phyloP scores from a whole-genome alignment of 768 basidiomycete genomes.

The Hypsizygus marmoreus region DNA sequence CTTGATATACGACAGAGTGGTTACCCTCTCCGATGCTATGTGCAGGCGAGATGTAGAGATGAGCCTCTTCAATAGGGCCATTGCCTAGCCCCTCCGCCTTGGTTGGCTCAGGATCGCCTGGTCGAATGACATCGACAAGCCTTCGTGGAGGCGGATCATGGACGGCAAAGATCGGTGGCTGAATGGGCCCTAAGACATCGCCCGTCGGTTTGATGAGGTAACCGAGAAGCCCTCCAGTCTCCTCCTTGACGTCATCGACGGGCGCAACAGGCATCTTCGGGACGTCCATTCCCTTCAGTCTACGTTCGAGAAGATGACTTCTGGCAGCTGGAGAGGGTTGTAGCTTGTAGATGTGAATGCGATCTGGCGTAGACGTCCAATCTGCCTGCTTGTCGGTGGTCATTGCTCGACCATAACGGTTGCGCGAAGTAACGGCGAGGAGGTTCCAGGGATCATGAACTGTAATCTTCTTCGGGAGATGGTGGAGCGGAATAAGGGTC shows the following conservation, averaged over 20 bases:
- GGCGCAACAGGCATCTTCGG: constrained; percentile 4
- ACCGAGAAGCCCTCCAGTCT: constrained; percentile 1
- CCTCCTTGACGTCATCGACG: neutral
- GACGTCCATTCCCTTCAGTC: constrained; percentile 13
- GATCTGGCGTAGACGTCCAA: constrained; percentile 33
- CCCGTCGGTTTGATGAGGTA: constrained; percentile 12
- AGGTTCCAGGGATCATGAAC: constrained; percentile 46
- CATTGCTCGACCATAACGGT: neutral
- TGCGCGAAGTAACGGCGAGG: constrained; percentile 21
- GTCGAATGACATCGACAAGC: neutral
- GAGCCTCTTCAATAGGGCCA: constrained; percentile 36
- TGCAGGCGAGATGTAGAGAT: constrained; percentile 47
- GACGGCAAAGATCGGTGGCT: constrained; percentile 29
- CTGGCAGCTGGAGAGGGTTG: constrained; percentile 22
- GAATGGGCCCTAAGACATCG: constrained; percentile 11
- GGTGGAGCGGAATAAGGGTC: constrained; percentile 23
- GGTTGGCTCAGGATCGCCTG: neutral
- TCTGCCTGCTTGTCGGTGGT: neutral
- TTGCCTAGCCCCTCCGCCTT: neutral
- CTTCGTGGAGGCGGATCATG: constrained; percentile 26
- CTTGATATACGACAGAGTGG: constrained; percentile 55
- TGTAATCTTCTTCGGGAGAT: constrained; percentile 38
- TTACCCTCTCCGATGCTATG: constrained; percentile 43
- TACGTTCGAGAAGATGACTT: too few species aligned
- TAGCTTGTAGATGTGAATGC: constrained; percentile 30